Evolutionary conservation across 352 stramenopile genomes (phyloP).

Genomic region (Phytopythium cucurbitacearum): DNA sequence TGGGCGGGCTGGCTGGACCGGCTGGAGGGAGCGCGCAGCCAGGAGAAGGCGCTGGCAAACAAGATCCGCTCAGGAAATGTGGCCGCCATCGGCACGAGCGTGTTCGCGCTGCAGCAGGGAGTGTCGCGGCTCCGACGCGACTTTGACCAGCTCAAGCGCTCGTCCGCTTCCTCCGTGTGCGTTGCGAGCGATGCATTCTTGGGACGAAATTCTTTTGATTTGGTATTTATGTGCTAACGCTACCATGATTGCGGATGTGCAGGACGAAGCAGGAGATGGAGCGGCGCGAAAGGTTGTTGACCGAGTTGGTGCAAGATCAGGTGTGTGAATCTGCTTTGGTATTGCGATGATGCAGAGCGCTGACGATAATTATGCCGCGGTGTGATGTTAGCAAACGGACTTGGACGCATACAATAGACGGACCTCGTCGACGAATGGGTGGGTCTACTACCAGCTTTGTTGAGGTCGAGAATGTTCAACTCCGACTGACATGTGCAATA

Average conservation of each 20-base stretch:
- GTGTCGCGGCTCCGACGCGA: constrained; percentile 75
- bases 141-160: constrained; percentile 73
- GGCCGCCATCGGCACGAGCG: constrained; percentile 63
- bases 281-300: constrained; percentile 57
- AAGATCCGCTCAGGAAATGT: constrained; percentile 71
- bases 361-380: neutral
- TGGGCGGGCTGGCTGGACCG: constrained; percentile 82
- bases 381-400: constrained; percentile 47
- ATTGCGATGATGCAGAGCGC: neutral
- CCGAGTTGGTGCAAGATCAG: constrained; percentile 60
- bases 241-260: neutral
- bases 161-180: constrained; percentile 43
- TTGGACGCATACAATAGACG: constrained; percentile 78
- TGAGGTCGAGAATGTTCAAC: neutral
- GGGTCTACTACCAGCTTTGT: constrained; percentile 1
- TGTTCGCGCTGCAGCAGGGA: constrained; percentile 83
- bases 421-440: constrained; percentile 16
- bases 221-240: neutral
- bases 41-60: constrained; percentile 54
- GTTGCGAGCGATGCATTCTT: constrained; percentile 4
- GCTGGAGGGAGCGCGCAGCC: constrained; percentile 64
- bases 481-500: neutral
- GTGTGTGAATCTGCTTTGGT: constrained; percentile 9
- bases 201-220: neutral
- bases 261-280: constrained; percentile 72